Conservation (phyloP, 768 basidiomycete genomes). For the Trametes maxima region DNA sequence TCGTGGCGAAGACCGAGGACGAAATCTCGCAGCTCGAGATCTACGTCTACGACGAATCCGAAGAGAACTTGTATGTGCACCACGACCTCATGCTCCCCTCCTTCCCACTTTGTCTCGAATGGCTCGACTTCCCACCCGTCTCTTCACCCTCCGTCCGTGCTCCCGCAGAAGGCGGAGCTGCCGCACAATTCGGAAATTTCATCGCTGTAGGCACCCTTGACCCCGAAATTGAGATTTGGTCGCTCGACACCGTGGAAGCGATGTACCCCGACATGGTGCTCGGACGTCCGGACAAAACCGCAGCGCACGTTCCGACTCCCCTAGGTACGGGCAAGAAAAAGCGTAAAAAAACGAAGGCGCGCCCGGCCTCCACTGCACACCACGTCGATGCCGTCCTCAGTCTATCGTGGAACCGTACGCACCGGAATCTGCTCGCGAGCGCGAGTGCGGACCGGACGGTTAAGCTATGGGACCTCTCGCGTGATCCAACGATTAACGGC, state of each 20-base stretch:
- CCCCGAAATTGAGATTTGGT: slow-evolving; percentile 99
- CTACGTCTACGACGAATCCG: slow-evolving; percentile 91
- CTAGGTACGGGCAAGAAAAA: slow-evolving; percentile 97
- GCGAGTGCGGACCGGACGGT: slow-evolving; percentile 94
- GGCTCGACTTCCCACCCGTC: slow-evolving; percentile 91
- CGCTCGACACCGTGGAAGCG: slow-evolving; percentile 88
- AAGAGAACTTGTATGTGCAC: slow-evolving; percentile 93
- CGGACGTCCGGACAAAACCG: slow-evolving; percentile 83
- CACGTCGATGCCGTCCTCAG: slow-evolving; percentile 95
- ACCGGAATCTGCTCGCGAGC: slow-evolving; percentile 89
- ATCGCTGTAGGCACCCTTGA: slow-evolving; percentile 97
- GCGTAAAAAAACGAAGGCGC: slow-evolving; percentile 80
- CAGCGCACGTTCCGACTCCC: slow-evolving; percentile 75
- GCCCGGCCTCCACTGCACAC: slow-evolving; percentile 59
- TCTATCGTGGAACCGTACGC: slow-evolving; percentile 88
- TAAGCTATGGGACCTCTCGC: slow-evolving; percentile 94
- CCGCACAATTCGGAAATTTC: slow-evolving; percentile 69
- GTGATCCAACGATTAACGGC: slow-evolving; percentile 56
- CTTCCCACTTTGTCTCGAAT: slow-evolving; percentile 97
- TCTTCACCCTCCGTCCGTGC: slow-evolving; percentile 46
- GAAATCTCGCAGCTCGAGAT: slow-evolving; percentile 95
- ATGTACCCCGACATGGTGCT: slow-evolving; percentile 93
- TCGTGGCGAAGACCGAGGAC: slow-evolving; percentile 94
- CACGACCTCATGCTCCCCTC: slow-evolving; percentile 98
- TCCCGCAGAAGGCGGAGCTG: slow-evolving; percentile 27